phyloP scores from a whole-genome alignment of 2,329 filamentous ascomycete species.

The Paecilomyces sp. region DNA sequence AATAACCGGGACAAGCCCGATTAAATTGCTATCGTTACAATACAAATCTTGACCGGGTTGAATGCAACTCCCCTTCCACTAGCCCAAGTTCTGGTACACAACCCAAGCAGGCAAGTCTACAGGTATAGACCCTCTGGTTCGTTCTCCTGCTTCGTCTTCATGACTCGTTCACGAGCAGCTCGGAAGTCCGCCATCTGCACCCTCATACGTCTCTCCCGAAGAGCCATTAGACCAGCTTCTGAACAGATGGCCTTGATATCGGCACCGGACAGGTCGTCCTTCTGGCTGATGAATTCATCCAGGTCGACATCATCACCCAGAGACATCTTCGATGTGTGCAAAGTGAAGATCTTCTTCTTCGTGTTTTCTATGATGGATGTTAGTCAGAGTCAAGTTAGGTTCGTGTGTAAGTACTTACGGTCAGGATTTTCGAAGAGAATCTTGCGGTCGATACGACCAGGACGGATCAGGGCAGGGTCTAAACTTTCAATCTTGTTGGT shows the following conservation, averaged over 20 bases:
- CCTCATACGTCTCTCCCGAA: conserved; percentile 92
- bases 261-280: conserved; percentile 93
- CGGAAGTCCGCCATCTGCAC: conserved; percentile 99
- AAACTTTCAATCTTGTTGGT: conserved; percentile 99
- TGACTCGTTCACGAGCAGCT: conserved; percentile 80
- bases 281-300: conserved; percentile 97
- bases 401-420: conserved; percentile 39
- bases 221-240: conserved; percentile 87
- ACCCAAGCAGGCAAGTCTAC: conserved; percentile 46
- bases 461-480: conserved; percentile 91
- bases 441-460: conserved; percentile 97
- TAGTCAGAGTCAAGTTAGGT: conserved; percentile 9
- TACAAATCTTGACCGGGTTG: conserved; percentile 1
- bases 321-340: conserved; percentile 98
- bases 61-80: not conserved
- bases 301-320: conserved; percentile 94
- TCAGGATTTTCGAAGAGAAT: conserved; percentile 73
- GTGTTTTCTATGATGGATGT: conserved; percentile 60
- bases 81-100: not conserved
- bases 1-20: not conserved
- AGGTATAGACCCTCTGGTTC: conserved; percentile 98
- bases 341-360: conserved; percentile 93
- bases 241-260: conserved; percentile 99
- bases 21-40: not conserved
- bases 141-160: conserved; percentile 98